phyloP scores from a whole-genome alignment of 495 filamentous ascomycete species.

The Cairneyella variabilis region DNA sequence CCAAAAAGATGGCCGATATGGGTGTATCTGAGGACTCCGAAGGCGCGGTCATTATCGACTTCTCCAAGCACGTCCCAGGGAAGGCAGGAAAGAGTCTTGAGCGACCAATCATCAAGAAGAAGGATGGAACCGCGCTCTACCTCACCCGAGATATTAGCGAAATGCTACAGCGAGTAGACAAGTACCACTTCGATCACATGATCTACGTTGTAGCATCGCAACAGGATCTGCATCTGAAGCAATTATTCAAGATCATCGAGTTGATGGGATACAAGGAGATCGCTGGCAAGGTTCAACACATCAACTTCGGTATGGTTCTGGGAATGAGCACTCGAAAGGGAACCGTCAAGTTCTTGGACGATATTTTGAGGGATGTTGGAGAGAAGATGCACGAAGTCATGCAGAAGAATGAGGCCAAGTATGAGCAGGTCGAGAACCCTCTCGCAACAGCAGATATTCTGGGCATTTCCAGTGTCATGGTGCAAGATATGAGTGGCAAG shows the following conservation, averaged over 20 bases:
- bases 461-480: constrained; percentile 60
- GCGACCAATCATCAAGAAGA: constrained; percentile 53
- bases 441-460: constrained; percentile 52
- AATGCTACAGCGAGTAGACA: constrained; percentile 53
- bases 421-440: constrained; percentile 54
- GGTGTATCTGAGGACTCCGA: constrained; percentile 77
- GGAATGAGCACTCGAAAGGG: constrained; percentile 64
- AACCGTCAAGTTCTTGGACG: constrained; percentile 53
- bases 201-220: constrained; percentile 62
- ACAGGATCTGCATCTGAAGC: constrained; percentile 59
- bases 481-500: constrained; percentile 64
- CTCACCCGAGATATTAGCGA: constrained; percentile 64
- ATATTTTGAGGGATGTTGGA: constrained; percentile 57
- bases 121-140: constrained; percentile 60
- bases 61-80: constrained; percentile 66
- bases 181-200: constrained; percentile 67
- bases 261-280: constrained; percentile 57
- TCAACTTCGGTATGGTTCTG: constrained; percentile 59
- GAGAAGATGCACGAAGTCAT: constrained; percentile 65
- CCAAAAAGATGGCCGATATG: constrained; percentile 61
- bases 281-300: constrained; percentile 51
- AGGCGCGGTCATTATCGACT: constrained; percentile 85
- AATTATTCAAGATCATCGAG: constrained; percentile 62
- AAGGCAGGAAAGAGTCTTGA: constrained; percentile 55
- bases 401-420: constrained; percentile 58